phyloP scores from a whole-genome alignment of 2,329 filamentous ascomycete species.

The Mollisia scopiformis region DNA sequence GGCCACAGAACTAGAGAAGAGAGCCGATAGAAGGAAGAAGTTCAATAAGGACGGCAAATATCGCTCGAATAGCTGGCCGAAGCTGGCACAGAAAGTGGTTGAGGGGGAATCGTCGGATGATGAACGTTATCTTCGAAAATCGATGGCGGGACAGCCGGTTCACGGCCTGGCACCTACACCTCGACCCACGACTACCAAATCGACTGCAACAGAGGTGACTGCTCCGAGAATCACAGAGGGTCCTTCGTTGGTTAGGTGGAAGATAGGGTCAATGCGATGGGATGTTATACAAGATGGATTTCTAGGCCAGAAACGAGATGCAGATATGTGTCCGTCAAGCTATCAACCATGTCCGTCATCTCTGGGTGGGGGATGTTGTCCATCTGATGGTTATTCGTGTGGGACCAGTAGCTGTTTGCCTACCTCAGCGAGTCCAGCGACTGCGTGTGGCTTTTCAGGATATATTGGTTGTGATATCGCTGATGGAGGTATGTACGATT shows the following conservation, averaged over 20 bases:
- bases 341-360: conserved; percentile 33
- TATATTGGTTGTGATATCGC: conserved; percentile 32
- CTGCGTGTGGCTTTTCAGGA: conserved; percentile 29
- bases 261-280: conserved; percentile 33
- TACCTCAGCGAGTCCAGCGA: conserved; percentile 22
- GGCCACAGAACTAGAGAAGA: conserved; percentile 3
- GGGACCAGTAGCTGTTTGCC: conserved; percentile 46
- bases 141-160: not conserved
- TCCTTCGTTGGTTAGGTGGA: conserved; percentile 25
- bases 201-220: conserved; percentile 14
- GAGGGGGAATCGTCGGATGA: conserved; percentile 4
- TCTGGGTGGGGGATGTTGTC: conserved; percentile 38
- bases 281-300: conserved; percentile 33
- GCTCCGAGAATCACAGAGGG: conserved; percentile 30
- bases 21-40: not conserved
- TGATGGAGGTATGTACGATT: conserved; percentile 34
- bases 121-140: not conserved
- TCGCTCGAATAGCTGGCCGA: not conserved
- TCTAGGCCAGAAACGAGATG: conserved; percentile 33
- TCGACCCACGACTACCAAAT: conserved; percentile 1
- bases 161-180: not conserved
- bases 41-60: not conserved
- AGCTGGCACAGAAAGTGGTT: not conserved
- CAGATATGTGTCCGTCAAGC: conserved; percentile 27
- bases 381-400: conserved; percentile 51